phyloP scores from a whole-genome alignment of 345 rosid species.

The Cochlearia excelsa region DNA sequence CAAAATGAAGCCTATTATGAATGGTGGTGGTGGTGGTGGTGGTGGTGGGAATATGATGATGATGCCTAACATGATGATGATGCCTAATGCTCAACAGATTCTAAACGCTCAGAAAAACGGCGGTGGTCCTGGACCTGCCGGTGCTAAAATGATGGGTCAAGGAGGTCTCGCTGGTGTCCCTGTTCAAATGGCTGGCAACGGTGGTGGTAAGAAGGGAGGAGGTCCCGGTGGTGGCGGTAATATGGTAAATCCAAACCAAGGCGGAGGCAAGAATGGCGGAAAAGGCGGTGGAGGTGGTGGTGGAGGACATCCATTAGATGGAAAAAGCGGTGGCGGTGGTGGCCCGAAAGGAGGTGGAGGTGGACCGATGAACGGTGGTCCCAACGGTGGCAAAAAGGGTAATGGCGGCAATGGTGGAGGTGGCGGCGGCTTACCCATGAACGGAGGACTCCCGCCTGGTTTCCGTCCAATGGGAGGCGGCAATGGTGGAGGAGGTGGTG shows the following conservation, averaged over 20 bases:
- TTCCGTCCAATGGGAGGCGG: constrained; percentile 37
- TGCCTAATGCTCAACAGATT: constrained; percentile 52
- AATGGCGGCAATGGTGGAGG: constrained; percentile 34
- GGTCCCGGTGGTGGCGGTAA: constrained; percentile 38
- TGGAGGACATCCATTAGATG: constrained; percentile 33
- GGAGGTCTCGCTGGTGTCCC: constrained; percentile 35
- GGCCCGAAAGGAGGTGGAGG: constrained; percentile 40
- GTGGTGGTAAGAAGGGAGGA: constrained; percentile 52
- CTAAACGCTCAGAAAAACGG: constrained; percentile 54
- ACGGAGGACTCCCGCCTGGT: constrained; percentile 29
- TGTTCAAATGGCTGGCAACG: constrained; percentile 39
- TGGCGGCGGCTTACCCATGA: constrained; percentile 33
- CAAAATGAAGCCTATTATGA: constrained; percentile 62
- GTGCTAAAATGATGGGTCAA: constrained; percentile 44
- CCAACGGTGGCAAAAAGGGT: constrained; percentile 50
- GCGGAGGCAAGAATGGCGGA: constrained; percentile 50
- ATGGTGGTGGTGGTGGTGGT: constrained; percentile 46
- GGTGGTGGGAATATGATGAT: constrained; percentile 33
- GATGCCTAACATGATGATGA: constrained; percentile 56
- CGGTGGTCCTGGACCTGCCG: constrained; percentile 46
- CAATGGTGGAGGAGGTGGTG: constrained; percentile 23
- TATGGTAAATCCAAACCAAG: constrained; percentile 43
- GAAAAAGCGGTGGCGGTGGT: constrained; percentile 40
- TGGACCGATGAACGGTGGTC: constrained; percentile 44
- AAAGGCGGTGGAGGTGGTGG: constrained; percentile 48